These are phyloP conservation scores for Plantago lanceolata DNA, from an alignment of 305 asterid genomes.

Conservation along the genomic window DNA sequence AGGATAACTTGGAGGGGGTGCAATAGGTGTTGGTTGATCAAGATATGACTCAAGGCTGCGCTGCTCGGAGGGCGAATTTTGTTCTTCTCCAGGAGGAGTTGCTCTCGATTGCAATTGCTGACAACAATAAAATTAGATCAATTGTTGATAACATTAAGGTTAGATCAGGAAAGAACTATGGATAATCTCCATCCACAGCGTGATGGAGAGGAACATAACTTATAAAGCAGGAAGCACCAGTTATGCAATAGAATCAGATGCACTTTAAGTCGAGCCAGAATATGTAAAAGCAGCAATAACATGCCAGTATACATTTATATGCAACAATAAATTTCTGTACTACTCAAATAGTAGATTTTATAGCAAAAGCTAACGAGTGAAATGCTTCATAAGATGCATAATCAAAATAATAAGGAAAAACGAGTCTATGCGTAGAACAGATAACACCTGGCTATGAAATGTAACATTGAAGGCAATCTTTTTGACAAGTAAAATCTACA, in stretches of 20 bases:
- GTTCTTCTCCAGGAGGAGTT: conserved; percentile 40
- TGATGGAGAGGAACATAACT: conserved; percentile 9
- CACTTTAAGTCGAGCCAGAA: conserved; percentile 1
- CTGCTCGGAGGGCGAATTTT: conserved; percentile 32
- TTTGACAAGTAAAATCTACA: too few species aligned
- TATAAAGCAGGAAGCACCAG: conserved; percentile 7
- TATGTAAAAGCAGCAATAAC: background rate
- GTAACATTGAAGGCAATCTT: too few species aligned
- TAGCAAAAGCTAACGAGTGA: too few species aligned
- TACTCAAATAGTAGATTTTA: too few species aligned
- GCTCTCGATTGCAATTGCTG: conserved; percentile 66
- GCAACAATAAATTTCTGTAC: too few species aligned
- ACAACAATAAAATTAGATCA: conserved; percentile 28
- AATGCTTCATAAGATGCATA: too few species aligned
- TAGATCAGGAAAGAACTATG: conserved; percentile 11
- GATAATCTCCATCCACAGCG: background rate
- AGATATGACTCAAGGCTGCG: conserved; percentile 60
- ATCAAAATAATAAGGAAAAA: too few species aligned
- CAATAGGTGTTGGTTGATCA: conserved; percentile 44
- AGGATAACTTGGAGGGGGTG: conserved; percentile 65
- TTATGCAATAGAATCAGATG: background rate
- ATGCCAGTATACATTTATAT: too few species aligned
- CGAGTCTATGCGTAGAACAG: too few species aligned
- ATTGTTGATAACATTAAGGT: too few species aligned
- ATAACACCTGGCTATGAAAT: too few species aligned